Evolutionary conservation across 2,329 filamentous ascomycete genomes (phyloP), one percentile per base, ranked within the genome.

Genomic region (Xylaria multiplex): DNA sequence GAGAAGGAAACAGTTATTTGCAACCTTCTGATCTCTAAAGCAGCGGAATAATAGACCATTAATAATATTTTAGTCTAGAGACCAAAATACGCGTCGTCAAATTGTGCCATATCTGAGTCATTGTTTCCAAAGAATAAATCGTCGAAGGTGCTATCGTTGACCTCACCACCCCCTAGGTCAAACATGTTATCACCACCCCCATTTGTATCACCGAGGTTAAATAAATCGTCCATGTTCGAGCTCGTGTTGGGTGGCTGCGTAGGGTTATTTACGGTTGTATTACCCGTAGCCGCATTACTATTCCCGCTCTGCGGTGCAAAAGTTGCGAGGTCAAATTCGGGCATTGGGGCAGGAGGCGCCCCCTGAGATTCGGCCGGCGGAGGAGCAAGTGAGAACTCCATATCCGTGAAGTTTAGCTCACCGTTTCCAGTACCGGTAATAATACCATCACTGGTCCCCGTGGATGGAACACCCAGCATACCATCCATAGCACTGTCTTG

Each of bases 371-470:
- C 75, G 62, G 75, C 75, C 55, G 76, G 78, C 8, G 80, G 68
- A 0, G 84, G 82, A 1, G 83, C 85, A 4, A 87, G 77, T 0
- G 83, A 82, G 69, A 88, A 88, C 42, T 84, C 81, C 84, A 87
- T 87, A 68, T 87, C 80, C 14, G 85, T 87, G 70, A 87, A 88
- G 67, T 82, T 82, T 7, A 83, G 78, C 58, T 82, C 81, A n/a
- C 80, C 74, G 53, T 77, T 75, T 19, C 70, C 71, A 30, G 40
- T 40, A 50, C 65, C 60, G 22, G 67, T 48, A 43, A 58, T 69
- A 40, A 65, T 53, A 11, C 68, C 69, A 32, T 64, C 68, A 43
- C 52, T 63, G 4, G 53, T n/a, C 2, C 59, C 56, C 45, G 69
- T 67, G 9, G 67, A 42, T 24, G 69, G 65, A 53, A 70, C 50